Percentiles rank a stretch among this genome's conserved stretches.
These are phyloP conservation scores for Acacia acuminata DNA, from an alignment of 306 rosid genomes.

Conservation along the genomic window DNA sequence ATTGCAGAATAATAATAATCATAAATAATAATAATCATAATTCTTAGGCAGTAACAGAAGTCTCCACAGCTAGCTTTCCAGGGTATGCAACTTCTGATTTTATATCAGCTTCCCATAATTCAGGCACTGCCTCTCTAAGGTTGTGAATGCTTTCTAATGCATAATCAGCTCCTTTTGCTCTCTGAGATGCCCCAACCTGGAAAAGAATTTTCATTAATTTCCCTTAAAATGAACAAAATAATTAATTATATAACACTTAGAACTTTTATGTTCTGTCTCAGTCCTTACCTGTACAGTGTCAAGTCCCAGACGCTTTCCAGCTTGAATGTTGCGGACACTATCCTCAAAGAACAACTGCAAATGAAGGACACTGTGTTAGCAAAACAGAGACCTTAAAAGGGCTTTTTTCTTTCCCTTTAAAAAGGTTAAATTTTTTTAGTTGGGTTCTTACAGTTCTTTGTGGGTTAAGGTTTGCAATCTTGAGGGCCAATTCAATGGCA, in stretches of 20 bases:
- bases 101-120: constrained; percentile 74
- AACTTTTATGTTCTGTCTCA: background rate
- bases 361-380: background rate
- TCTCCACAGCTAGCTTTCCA: constrained; percentile 75
- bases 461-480: constrained; percentile 74
- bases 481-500: constrained; percentile 76
- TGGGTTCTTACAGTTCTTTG: constrained; percentile 77
- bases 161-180: constrained; percentile 90
- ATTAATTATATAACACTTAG: background rate
- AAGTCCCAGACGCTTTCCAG: constrained; percentile 87
- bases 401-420: constrained; percentile 15
- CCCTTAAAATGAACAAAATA: background rate
- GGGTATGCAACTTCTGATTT: constrained; percentile 75
- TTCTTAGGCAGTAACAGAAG: constrained; percentile 78
- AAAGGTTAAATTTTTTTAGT: background rate
- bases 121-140: constrained; percentile 85
- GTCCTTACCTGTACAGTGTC: constrained; percentile 74
- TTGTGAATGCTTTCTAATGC: constrained; percentile 95
- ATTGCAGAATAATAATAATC: background rate
- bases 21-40: background rate
- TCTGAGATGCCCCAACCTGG: constrained; percentile 86
- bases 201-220: background rate
- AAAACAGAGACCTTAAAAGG: background rate
- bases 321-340: constrained; percentile 87
- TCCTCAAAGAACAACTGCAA: constrained; percentile 94